Evolutionary conservation across 2,329 filamentous ascomycete genomes (phyloP), one percentile per base, ranked within the genome.

Genomic region (Tolypocladium endophyticum): DNA sequence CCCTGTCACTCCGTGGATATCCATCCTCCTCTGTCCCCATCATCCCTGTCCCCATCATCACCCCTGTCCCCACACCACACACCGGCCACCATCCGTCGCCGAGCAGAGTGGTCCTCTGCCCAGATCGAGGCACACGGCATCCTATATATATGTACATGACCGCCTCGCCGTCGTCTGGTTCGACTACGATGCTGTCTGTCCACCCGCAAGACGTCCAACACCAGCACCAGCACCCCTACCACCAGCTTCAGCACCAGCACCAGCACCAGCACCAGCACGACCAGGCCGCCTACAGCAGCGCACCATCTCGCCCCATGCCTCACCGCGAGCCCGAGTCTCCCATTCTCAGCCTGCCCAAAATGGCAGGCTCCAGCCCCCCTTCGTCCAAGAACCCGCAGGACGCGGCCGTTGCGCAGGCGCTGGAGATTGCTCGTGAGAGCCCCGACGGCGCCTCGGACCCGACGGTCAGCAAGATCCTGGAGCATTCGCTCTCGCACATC

Each of bases 371-470:
- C 33, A 52, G 58, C 47, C 47, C 45, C 6, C 36, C 57, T 25
- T 45, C 62, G 45, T 56, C 60, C 64, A 63, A 67, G 50, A 60
- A 58, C 60, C 59, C 61, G 28, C 68, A 73, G 56, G 71, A 74
- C 39, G 67, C 76, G 63, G 75, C 73, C 58, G 83, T 91, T 59
- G 78, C 83, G 62, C 81, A 86, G 71, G 89, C 89, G 30, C 80
- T 95, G 59, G 86, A 92, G 68, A 82, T 89, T 61, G 90, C 89
- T 18, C 84, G 90, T 63, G 89, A 92, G 70, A 87, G 81, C 69
- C 82, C 87, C 61, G 85, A 87, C 62, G 87, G 85, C 60, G 77
- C 78, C 20, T 76, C 84, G 58, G 85, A 92, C 68, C 79, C 84
- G 9, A 77, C 77, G 58, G 81, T 92, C 60, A 80, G 78, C 68